Percentiles rank a stretch among this genome's conserved stretches.
Conservation (phyloP, 179 eudicot genomes). For the Dionaea muscipula region DNA sequence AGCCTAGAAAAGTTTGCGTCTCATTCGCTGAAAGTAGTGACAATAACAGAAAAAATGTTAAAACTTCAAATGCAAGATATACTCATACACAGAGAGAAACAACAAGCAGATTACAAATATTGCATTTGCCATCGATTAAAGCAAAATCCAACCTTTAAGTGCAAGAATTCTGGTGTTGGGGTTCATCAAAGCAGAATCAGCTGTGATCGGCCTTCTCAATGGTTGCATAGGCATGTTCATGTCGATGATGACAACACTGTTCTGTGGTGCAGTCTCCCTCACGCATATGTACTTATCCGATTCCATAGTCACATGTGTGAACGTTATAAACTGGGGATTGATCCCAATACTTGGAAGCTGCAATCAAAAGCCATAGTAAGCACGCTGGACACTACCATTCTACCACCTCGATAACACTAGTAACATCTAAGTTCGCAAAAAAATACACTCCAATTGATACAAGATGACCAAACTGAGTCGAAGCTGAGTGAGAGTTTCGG, state of each 20-base stretch:
- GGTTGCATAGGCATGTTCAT: constrained; percentile 89
- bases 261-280: constrained; percentile 82
- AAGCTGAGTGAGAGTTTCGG: background rate
- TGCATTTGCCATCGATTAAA: background rate
- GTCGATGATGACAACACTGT: constrained; percentile 76
- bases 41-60: no score
- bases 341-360: constrained; percentile 83
- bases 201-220: constrained; percentile 80
- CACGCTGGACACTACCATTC: background rate
- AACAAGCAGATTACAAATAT: no score
- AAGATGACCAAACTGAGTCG: background rate
- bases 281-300: constrained; percentile 92
- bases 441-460: background rate
- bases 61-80: no score
- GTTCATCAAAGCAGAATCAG: constrained; percentile 91
- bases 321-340: constrained; percentile 71
- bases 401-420: background rate
- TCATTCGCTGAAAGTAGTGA: no score
- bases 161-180: constrained; percentile 77
- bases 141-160: constrained; percentile 47
- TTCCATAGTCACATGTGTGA: constrained; percentile 93
- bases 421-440: background rate
- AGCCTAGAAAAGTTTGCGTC: no score
- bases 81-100: no score
- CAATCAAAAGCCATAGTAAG: constrained; percentile 9